Evolutionary conservation across 345 rosid genomes (phyloP), one percentile per base, ranked within the genome.

Genomic region (Angophora floribunda): DNA sequence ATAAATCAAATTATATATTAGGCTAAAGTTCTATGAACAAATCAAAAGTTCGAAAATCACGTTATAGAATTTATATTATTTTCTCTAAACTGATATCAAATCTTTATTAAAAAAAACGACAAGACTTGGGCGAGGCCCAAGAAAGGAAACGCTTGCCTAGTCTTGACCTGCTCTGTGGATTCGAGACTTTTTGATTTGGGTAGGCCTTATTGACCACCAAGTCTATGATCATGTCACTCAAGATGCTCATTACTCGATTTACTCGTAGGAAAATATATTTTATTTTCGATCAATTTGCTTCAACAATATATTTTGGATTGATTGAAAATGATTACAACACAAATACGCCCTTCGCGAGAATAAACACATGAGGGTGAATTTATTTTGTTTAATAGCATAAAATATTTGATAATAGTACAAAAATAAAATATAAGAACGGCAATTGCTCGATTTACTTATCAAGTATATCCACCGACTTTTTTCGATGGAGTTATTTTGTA

Each of bases 401-500:
- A 36, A 36, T 36, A 36, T 36, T 36, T 36, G 41, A 36, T 36
- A 36, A 36, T 36, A 36, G 2, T 36, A 36, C 41, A 36, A 36
- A 36, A 36, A 36, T 36, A 36, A 36, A 36, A 36, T 4, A 36
- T 13, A 13, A 63, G 30, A 7, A 5, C 0, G 0, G 16, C 2
- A 1, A 28, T 61, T 26, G 0, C 67, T 11, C 1, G 1, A 59
- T 59, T 11, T 26, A 59, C 15, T 11, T 26, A 1, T 26, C 12
- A 1, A 3, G 0, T 2, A 26, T 26, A 59, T 2, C 26, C 11
- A 59, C 10, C 7, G 3, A 59, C 32, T 5, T 26, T 6, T 59
- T 59, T 11, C 0, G 7, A 59, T 0, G 1, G 14, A 2, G 4
- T 22, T 26, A 26, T 2, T 59, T 26, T 1, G 0, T 3, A 26